Evolutionary conservation across 352 stramenopile species (phyloP).

Genomic region (Globisporangium polare): DNA sequence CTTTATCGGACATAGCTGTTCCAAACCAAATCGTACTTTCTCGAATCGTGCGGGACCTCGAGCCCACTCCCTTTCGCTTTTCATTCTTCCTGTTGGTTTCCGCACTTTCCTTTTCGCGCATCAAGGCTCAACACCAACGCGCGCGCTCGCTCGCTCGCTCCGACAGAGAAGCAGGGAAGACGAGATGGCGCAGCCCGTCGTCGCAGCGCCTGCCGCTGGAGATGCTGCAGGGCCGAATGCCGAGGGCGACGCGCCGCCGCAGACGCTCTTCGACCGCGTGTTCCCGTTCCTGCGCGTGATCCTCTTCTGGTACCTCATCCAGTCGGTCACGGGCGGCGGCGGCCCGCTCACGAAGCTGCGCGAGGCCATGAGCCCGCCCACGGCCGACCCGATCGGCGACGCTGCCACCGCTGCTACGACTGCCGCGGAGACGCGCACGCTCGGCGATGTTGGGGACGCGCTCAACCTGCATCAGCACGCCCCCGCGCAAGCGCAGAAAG

Average conservation of each 20-base stretch:
- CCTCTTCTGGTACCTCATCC: constrained; percentile 82
- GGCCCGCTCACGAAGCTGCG: constrained; percentile 11
- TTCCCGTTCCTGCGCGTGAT: constrained; percentile 71
- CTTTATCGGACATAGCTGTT: not conserved
- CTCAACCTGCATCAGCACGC: constrained; percentile 16
- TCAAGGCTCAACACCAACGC: not conserved
- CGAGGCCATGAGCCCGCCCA: constrained; percentile 16
- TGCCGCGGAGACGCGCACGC: not conserved
- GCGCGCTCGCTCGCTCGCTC: too few relatives aligned
- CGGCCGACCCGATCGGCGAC: constrained; percentile 14
- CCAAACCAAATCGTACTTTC: not conserved
- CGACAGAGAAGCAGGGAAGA: not conserved
- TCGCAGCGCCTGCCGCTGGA: constrained; percentile 10
- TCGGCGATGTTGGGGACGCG: constrained; percentile 1
- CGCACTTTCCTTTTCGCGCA: constrained; percentile 2
- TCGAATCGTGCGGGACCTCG: not conserved
- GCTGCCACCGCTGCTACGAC: not conserved
- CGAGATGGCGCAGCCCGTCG: constrained; percentile 3
- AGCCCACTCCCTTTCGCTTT: not conserved
- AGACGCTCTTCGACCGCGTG: constrained; percentile 52
- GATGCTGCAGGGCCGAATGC: constrained; percentile 6
- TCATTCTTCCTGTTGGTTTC: not conserved
- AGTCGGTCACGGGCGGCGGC: constrained; percentile 31
- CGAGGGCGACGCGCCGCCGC: constrained; percentile 18
- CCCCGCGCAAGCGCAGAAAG: not conserved